These are phyloP conservation scores for Oryza nivara DNA, from an alignment of 176 grass and related monocot genomes.

Conservation along the genomic window DNA sequence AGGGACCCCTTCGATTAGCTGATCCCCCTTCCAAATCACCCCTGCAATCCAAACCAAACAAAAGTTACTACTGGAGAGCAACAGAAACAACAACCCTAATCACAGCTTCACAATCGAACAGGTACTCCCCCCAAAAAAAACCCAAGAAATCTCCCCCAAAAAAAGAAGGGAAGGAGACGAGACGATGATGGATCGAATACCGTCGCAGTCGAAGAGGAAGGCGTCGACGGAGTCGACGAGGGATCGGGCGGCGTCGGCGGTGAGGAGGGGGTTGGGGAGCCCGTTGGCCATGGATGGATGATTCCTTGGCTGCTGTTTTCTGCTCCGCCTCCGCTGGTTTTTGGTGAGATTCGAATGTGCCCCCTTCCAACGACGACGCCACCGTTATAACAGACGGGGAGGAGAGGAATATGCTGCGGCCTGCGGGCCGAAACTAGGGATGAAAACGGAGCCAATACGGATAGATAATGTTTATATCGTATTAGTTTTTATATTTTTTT, in stretches of 20 bases:
- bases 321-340: too few relatives aligned
- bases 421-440: too few relatives aligned
- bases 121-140: not conserved
- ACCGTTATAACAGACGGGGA: too few relatives aligned
- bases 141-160: not conserved
- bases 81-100: conserved; percentile 12
- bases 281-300: conserved; percentile 34
- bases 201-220: conserved; percentile 94
- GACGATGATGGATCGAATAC: conserved; percentile 27
- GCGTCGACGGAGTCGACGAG: conserved; percentile 81
- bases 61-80: not conserved
- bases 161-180: not conserved
- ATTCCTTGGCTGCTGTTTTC: not conserved
- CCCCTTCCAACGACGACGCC: too few relatives aligned
- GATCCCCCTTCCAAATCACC: conserved; percentile 96
- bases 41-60: conserved; percentile 34
- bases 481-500: too few relatives aligned
- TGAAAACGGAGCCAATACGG: too few relatives aligned
- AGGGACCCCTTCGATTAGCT: conserved; percentile 77
- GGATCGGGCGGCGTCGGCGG: conserved; percentile 57
- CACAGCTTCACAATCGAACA: not conserved
- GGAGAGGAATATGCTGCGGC: too few relatives aligned
- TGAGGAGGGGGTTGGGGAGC: conserved; percentile 38
- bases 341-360: too few relatives aligned
- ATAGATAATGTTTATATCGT: too few relatives aligned